Evolutionary conservation across 2,329 filamentous ascomycete species (phyloP), one percentile per base, ranked within the genome.

Genomic region (Ciborinia camelliae): DNA sequence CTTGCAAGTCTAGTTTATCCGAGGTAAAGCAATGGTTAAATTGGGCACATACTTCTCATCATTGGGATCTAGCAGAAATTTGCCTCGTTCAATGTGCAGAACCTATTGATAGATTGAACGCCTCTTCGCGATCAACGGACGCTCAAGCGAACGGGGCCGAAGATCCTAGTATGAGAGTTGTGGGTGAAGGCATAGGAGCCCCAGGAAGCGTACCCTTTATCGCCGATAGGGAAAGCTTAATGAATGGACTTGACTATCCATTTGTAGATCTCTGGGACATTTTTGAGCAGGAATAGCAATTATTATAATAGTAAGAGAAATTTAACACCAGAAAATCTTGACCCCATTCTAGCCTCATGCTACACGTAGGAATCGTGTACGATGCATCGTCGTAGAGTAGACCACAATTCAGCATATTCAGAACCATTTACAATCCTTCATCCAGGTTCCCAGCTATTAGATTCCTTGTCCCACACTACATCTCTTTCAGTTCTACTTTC

Each of bases 71-170:
- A 9, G 69, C 66, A 1, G 67, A 70, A 37, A 67, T 70, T 35
- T 72, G 69, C 50, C 58, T 72, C 9, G 52, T 67, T 3, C 67
- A 80, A 37, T 85, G 82, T 7, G 37, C 53, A 55, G 53, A 55
- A 14, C 37, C 37, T 14, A 43, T 55, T n/a, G 53, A 55, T 41
- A 30, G 37, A 12, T 55, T 55, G 15, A 43, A 41, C 23, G 23
- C 26, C 9, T 55, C 53, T 1, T 55, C 37, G 4, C 37, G 18
- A 7, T 10, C 23, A 28, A 4, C 23, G 4, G 23, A 23, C 14
- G n/a, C 18, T 30, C 23, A 28, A 41, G 37, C 4, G 4, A 14
- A 20, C n/a, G 23, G 35, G 1, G 6, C 23, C 23, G 37, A 41
- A 30, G 23, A 7, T 3, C 1, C 2, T 3, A 20, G 37, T 15